phyloP scores from a whole-genome alignment of 306 rosid genomes.

The Prunus kanzakura region DNA sequence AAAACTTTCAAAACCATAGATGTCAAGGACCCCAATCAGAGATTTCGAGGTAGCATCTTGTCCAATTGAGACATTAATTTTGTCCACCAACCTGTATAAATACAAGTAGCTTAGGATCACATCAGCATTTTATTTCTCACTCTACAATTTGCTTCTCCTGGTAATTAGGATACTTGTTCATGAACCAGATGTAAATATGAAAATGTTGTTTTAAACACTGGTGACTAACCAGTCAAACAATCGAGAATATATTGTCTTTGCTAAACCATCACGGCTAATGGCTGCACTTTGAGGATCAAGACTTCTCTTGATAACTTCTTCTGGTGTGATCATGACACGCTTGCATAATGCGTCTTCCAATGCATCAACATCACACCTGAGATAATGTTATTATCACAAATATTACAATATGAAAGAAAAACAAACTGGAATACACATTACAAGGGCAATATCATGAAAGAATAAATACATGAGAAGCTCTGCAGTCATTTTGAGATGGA shows the following conservation, averaged over 20 bases:
- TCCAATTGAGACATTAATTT: constrained; percentile 88
- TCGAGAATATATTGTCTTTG: constrained; percentile 90
- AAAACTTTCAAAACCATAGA: constrained; percentile 98
- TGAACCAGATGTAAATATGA: constrained; percentile 6
- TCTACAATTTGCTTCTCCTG: constrained; percentile 5
- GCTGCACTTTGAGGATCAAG: constrained; percentile 96
- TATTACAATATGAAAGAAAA: constrained; percentile 20
- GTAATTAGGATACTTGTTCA: background rate
- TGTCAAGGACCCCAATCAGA: constrained; percentile 96
- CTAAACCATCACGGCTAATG: constrained; percentile 88
- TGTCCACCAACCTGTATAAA: constrained; percentile 86
- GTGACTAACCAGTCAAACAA: constrained; percentile 85
- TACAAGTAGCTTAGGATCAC: constrained; percentile 18
- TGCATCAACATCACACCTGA: constrained; percentile 71
- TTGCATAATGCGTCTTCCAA: constrained; percentile 93
- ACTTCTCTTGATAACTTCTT: constrained; percentile 94
- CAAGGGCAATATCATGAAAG: constrained; percentile 10
- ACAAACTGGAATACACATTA: constrained; percentile 11
- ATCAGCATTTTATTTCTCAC: constrained; percentile 18
- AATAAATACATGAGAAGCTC: constrained; percentile 87
- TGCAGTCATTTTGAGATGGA: constrained; percentile 78
- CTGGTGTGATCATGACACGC: constrained; percentile 99
- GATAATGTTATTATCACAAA: constrained; percentile 27
- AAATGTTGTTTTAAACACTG: background rate
- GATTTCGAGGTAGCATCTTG: constrained; percentile 82